A percentile compares a stretch with the other conserved stretches of the same genome.
These are phyloP conservation scores for Calamus simplicifolius DNA, from an alignment of 176 grass and related monocot species.

Conservation along the genomic window DNA sequence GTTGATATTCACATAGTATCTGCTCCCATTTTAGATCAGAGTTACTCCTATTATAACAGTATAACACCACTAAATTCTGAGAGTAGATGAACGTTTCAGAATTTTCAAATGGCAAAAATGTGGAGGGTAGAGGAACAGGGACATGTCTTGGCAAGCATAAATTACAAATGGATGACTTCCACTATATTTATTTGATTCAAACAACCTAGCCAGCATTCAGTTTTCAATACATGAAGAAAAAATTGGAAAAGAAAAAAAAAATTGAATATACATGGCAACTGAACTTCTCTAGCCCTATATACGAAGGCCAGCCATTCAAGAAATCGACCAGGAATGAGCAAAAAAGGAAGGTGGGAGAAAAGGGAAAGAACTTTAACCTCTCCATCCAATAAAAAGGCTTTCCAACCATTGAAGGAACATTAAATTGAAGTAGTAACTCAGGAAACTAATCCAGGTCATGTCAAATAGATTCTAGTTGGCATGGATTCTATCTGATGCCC, in stretches of 20 bases:
- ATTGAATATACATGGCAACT: not conserved
- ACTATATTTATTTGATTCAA: not conserved
- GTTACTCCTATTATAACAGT: too few species aligned
- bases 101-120: not conserved
- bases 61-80: too few species aligned
- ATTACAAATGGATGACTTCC: not conserved
- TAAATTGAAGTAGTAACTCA: too few species aligned
- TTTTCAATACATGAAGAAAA: not conserved
- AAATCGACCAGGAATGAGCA: not conserved
- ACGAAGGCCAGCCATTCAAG: not conserved
- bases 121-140: not conserved
- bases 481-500: not conserved
- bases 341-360: not conserved
- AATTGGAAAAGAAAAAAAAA: not conserved
- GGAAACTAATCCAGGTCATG: not conserved
- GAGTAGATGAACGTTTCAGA: not conserved
- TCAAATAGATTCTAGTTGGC: not conserved
- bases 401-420: too few species aligned
- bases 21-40: too few species aligned
- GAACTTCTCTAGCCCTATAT: slow-evolving; percentile 1
- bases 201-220: not conserved
- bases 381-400: not conserved
- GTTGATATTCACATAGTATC: too few species aligned
- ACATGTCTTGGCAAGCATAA: too few species aligned
- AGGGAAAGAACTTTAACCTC: not conserved